A percentile compares a stretch with the other conserved stretches of the same genome.
phyloP scores from a whole-genome alignment of 1,284 basidiomycete species.

The Pascua guehoae region DNA sequence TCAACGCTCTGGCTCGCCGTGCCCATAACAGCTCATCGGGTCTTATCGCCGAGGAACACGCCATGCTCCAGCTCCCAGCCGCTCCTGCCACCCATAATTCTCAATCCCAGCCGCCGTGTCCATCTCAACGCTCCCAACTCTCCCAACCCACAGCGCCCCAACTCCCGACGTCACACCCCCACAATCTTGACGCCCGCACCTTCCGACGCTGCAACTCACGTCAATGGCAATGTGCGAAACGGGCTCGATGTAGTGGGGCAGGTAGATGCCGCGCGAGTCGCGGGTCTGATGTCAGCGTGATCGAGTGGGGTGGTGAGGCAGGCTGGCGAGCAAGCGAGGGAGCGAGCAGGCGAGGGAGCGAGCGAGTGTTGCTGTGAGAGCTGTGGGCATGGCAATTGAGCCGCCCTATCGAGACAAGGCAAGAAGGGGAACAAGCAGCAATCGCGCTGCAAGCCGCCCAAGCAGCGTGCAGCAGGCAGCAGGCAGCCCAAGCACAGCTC shows the following conservation, averaged over 20 bases:
- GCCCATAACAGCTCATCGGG: too few relatives aligned
- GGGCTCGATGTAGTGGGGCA: constrained; percentile 92
- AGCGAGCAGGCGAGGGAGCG: too few relatives aligned
- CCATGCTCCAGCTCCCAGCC: too few relatives aligned
- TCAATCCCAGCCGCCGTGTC: too few relatives aligned
- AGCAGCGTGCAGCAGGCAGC: too few relatives aligned
- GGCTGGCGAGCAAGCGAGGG: neutral
- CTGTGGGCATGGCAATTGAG: neutral
- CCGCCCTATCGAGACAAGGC: neutral
- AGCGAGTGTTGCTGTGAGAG: neutral
- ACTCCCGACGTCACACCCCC: neutral
- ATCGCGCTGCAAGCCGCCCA: neutral
- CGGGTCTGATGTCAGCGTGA: constrained; percentile 60
- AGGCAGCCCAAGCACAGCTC: too few relatives aligned
- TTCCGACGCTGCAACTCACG: constrained; percentile 56
- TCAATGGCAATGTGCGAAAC: constrained; percentile 96
- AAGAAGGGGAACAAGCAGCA: neutral
- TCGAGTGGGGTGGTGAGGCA: neutral
- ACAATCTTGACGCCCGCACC: neutral
- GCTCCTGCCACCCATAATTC: too few relatives aligned
- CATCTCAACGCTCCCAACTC: too few relatives aligned
- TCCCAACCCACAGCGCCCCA: neutral
- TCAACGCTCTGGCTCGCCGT: too few relatives aligned
- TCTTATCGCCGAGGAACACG: too few relatives aligned
- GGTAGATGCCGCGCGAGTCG: constrained; percentile 89